phyloP scores from a whole-genome alignment of 2,329 filamentous ascomycete genomes.

The Fusarium tanahbumbuense region DNA sequence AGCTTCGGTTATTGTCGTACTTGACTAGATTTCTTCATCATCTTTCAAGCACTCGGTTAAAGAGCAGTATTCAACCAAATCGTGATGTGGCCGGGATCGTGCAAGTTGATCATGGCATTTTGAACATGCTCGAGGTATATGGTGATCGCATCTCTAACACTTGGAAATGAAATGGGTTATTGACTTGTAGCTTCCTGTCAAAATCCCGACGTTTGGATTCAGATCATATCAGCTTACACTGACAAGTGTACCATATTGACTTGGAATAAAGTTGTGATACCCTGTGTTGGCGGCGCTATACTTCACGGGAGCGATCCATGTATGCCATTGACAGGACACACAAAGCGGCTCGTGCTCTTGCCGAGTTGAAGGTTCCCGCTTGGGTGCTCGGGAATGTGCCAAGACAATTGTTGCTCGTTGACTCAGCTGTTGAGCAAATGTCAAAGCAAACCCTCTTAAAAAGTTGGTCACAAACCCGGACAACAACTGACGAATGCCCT shows the following conservation, averaged over 20 bases:
- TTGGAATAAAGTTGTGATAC: background rate
- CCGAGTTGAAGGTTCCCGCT: conserved; percentile 12
- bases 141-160: background rate
- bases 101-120: background rate
- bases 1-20: background rate
- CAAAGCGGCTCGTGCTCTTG: conserved; percentile 27
- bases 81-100: background rate
- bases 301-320: conserved; percentile 4
- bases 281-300: conserved; percentile 19
- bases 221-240: background rate
- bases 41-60: background rate
- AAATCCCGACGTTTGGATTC: background rate
- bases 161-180: background rate
- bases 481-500: background rate
- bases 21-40: background rate
- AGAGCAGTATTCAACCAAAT: background rate
- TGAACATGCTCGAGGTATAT: background rate
- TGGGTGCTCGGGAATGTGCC: conserved; percentile 36
- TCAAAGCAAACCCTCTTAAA: conserved; percentile 7
- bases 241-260: background rate
- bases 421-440: conserved; percentile 1
- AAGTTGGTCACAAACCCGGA: background rate
- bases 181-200: background rate
- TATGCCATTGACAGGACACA: conserved; percentile 24
- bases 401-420: conserved; percentile 20